These are phyloP conservation scores for Euphorbia peplus DNA, from an alignment of 345 rosid species.

Conservation along the genomic window DNA sequence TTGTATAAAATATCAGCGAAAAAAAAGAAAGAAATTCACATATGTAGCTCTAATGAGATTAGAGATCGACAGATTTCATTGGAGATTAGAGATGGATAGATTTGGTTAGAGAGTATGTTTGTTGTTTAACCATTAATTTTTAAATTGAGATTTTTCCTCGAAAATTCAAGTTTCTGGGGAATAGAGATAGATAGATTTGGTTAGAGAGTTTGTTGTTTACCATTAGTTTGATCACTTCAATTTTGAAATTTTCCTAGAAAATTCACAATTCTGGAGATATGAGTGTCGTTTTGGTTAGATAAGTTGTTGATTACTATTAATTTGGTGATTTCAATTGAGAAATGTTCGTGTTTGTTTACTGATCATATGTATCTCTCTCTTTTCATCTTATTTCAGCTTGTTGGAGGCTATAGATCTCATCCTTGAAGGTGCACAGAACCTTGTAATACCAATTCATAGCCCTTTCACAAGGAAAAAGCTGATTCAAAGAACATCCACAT, in stretches of 20 bases:
- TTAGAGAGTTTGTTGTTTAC: background rate
- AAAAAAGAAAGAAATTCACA: too few species aligned
- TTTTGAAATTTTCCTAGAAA: background rate
- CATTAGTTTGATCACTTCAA: background rate
- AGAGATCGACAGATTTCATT: too few species aligned
- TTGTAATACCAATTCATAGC: slow-evolving; percentile 44
- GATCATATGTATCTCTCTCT: slow-evolving; percentile 1
- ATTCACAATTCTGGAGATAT: background rate
- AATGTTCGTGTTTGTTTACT: background rate
- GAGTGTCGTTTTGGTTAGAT: background rate
- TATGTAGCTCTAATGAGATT: too few species aligned
- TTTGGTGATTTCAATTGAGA: background rate
- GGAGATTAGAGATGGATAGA: too few species aligned
- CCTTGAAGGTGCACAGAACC: slow-evolving; percentile 52
- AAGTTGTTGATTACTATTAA: background rate
- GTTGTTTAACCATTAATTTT: too few species aligned
- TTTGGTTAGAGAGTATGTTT: too few species aligned
- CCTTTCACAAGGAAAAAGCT: slow-evolving; percentile 32
- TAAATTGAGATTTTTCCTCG: background rate
- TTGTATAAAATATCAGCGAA: too few species aligned
- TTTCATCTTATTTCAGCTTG: slow-evolving; percentile 36
- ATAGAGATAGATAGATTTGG: background rate
- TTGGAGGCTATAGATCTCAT: slow-evolving; percentile 53
- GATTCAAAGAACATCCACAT: slow-evolving; percentile 19
- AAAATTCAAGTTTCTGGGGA: background rate